These are phyloP conservation scores for Globisporangium parvum DNA, from an alignment of 352 stramenopile species.

Conservation along the genomic window DNA sequence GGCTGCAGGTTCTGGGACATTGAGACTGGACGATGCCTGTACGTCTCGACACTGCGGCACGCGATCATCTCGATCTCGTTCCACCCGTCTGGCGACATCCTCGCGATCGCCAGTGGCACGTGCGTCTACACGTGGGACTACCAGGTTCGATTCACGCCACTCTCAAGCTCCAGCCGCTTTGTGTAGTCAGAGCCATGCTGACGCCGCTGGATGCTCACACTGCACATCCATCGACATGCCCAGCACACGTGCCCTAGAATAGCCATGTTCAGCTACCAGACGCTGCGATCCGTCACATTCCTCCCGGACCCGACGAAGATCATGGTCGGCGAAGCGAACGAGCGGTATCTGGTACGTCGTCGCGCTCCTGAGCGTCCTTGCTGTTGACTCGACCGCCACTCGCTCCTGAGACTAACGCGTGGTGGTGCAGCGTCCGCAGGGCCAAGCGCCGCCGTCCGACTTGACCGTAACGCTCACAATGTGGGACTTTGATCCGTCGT, in stretches of 20 bases:
- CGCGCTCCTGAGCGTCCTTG: not conserved
- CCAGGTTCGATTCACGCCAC: slow-evolving; percentile 35
- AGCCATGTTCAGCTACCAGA: slow-evolving; percentile 87
- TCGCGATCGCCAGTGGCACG: slow-evolving; percentile 93
- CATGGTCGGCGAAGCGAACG: slow-evolving; percentile 93
- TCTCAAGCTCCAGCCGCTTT: not conserved
- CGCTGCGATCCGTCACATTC: slow-evolving; percentile 93
- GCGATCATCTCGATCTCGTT: slow-evolving; percentile 97
- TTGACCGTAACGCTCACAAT: slow-evolving; percentile 93
- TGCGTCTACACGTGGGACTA: slow-evolving; percentile 96
- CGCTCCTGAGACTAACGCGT: not conserved
- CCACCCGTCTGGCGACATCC: slow-evolving; percentile 90
- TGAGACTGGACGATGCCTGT: slow-evolving; percentile 88
- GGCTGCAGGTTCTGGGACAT: slow-evolving; percentile 79
- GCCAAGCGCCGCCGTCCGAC: slow-evolving; percentile 69
- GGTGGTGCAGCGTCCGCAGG: slow-evolving; percentile 50
- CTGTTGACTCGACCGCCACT: not conserved
- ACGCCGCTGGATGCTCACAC: too few species aligned
- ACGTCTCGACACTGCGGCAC: slow-evolving; percentile 90
- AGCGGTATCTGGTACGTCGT: slow-evolving; percentile 68
- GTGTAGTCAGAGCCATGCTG: not conserved
- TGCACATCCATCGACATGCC: not conserved
- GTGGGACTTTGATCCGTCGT: slow-evolving; percentile 92
- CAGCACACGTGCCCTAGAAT: slow-evolving; percentile 80
- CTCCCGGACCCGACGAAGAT: slow-evolving; percentile 87